Conservation (phyloP, 495 filamentous ascomycete genomes). For the Trichoderma reesei region DNA sequence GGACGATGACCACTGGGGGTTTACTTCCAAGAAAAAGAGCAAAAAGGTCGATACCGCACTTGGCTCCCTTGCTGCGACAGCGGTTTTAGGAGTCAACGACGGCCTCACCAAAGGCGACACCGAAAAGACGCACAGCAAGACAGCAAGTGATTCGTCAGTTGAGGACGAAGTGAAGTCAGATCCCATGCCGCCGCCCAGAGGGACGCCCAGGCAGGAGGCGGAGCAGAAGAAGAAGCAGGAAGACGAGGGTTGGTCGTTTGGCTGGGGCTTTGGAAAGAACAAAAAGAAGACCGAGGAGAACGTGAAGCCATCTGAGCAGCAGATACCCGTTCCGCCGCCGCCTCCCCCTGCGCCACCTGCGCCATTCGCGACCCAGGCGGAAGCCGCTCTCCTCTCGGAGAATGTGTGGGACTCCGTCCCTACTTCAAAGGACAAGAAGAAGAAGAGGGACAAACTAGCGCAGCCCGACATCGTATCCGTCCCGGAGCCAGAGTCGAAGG, state of each 20-base stretch:
- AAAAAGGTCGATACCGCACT: background rate
- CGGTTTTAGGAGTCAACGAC: background rate
- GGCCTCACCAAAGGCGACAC: conserved; percentile 12
- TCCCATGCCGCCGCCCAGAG: background rate
- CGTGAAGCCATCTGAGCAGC: conserved; percentile 13
- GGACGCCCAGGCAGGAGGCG: background rate
- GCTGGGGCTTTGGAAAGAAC: background rate
- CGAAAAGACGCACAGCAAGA: conserved; percentile 18
- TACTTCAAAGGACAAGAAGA: conserved; percentile 14
- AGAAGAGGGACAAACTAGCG: conserved; percentile 14
- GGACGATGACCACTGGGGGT: background rate
- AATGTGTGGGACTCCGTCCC: conserved; percentile 13
- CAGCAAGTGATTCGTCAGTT: conserved; percentile 32
- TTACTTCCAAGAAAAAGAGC: background rate
- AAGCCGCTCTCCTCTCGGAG: conserved; percentile 3
- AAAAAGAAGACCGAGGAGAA: conserved; percentile 33
- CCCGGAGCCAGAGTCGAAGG: conserved; percentile 15
- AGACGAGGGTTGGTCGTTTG: background rate
- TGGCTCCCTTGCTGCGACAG: background rate
- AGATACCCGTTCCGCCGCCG: background rate
- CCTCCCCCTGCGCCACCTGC: background rate
- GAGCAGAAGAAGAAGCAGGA: conserved; percentile 14
- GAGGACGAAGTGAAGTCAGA: background rate
- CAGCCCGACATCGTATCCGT: conserved; percentile 12
- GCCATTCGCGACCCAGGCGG: conserved; percentile 9